phyloP scores from a whole-genome alignment of 164 flowering plant species.

The Taxillus chinensis region DNA sequence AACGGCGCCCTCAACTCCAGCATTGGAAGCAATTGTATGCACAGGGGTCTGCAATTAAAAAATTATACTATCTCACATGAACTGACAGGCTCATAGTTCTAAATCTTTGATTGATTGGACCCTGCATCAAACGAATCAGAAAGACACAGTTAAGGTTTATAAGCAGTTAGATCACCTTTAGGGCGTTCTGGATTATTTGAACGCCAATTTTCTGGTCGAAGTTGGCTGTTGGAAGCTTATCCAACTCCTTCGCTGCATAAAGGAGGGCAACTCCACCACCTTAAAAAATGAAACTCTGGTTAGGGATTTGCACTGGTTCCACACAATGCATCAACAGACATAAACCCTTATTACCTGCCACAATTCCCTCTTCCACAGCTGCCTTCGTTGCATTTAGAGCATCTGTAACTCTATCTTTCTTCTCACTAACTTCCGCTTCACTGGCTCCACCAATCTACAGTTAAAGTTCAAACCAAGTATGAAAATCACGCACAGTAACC shows the following conservation, averaged over 20 bases:
- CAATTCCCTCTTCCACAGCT: conserved; percentile 53
- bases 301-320: not conserved
- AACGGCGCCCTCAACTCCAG: conserved; percentile 98
- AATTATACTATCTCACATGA: not conserved
- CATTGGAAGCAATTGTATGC: conserved; percentile 80
- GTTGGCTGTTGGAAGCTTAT: conserved; percentile 74
- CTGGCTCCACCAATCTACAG: conserved; percentile 96
- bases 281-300: conserved; percentile 11
- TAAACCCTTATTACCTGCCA: conserved; percentile 42
- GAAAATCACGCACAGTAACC: too few relatives aligned
- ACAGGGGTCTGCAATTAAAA: conserved; percentile 64
- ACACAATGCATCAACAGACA: not conserved
- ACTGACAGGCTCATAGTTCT: too few relatives aligned
- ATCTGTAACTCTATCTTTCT: conserved; percentile 93
- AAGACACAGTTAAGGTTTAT: too few relatives aligned
- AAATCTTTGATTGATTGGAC: too few relatives aligned
- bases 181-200: conserved; percentile 90
- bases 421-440: conserved; percentile 92
- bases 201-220: conserved; percentile 98
- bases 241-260: conserved; percentile 89
- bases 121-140: too few relatives aligned
- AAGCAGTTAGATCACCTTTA: conserved; percentile 43
- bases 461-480: not conserved
- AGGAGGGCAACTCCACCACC: conserved; percentile 99
- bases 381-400: conserved; percentile 33